Percentiles rank a stretch among this genome's conserved stretches.
Conservation (phyloP, 108 stramenopile genomes). For the Cyclotella atomus region DNA sequence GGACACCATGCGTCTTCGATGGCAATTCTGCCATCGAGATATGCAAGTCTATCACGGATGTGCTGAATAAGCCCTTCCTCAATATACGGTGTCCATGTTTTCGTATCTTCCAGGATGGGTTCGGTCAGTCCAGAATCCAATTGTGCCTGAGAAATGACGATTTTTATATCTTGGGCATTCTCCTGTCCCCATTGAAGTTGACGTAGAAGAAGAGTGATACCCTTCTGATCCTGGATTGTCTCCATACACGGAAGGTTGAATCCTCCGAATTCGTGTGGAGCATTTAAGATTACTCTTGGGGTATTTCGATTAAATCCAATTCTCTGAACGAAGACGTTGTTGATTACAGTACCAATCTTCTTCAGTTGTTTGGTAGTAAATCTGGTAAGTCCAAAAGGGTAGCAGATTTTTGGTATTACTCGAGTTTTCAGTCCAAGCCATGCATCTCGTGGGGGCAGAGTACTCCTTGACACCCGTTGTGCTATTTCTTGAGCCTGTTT, state of each 20-base stretch:
- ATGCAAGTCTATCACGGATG: neutral
- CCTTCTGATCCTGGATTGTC: neutral
- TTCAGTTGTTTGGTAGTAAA: neutral
- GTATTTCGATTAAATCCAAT: neutral
- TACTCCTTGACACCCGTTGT: neutral
- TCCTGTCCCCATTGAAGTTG: neutral
- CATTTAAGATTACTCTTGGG: neutral
- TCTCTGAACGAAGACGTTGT: neutral
- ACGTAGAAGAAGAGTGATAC: neutral
- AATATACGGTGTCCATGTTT: neutral
- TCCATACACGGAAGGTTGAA: neutral
- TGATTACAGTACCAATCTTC: neutral
- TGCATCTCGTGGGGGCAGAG: neutral
- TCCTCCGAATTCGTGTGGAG: conserved; percentile 4
- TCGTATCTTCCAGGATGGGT: conserved; percentile 11
- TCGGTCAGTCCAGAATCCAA: neutral
- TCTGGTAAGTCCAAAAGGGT: neutral
- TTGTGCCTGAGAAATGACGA: neutral
- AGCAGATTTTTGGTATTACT: neutral
- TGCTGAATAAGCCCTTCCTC: neutral
- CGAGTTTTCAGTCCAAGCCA: neutral
- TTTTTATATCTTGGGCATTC: neutral
- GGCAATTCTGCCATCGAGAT: conserved; percentile 4
- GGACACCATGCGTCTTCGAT: conserved; percentile 16
- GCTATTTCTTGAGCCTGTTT: neutral